Conservation (phyloP, 2,329 filamentous ascomycete species). For the Epichloe gansuensis region DNA sequence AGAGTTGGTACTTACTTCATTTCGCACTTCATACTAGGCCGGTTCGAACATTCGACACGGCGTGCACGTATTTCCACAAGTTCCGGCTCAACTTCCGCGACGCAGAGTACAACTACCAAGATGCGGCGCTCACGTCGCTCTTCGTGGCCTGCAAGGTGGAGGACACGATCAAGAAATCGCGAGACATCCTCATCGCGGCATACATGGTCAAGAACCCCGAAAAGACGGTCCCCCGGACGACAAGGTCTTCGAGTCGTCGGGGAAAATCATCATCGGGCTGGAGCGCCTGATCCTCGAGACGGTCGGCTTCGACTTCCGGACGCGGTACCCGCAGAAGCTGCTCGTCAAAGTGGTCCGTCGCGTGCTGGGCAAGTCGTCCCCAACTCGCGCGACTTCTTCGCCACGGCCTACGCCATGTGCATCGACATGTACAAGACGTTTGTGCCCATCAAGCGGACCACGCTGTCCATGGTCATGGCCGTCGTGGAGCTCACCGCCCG, state of each 20-base stretch:
- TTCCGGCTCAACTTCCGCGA: conserved; percentile 81
- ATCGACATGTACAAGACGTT: conserved; percentile 91
- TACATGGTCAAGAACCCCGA: conserved; percentile 68
- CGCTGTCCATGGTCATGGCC: conserved; percentile 72
- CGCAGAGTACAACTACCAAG: conserved; percentile 72
- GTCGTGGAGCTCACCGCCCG: conserved; percentile 70
- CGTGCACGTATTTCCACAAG: conserved; percentile 85
- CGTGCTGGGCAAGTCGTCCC: conserved; percentile 27
- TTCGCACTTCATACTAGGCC: conserved; percentile 42
- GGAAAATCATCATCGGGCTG: conserved; percentile 74
- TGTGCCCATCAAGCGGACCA: conserved; percentile 79
- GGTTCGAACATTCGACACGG: conserved; percentile 83
- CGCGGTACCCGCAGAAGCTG: conserved; percentile 73
- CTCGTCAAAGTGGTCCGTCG: conserved; percentile 66
- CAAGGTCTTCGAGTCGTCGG: conserved; percentile 70
- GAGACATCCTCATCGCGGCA: conserved; percentile 80
- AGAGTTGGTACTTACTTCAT: neutral
- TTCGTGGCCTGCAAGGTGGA: conserved; percentile 96
- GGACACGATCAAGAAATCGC: conserved; percentile 93
- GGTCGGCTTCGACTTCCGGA: conserved; percentile 87
- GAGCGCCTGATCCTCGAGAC: conserved; percentile 90
- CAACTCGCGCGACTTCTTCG: conserved; percentile 36
- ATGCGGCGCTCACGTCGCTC: conserved; percentile 76
- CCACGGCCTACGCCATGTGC: conserved; percentile 67
- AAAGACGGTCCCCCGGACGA: conserved; percentile 70